Conservation (phyloP, 257 asterid species). For the Linderniella brevidens region DNA sequence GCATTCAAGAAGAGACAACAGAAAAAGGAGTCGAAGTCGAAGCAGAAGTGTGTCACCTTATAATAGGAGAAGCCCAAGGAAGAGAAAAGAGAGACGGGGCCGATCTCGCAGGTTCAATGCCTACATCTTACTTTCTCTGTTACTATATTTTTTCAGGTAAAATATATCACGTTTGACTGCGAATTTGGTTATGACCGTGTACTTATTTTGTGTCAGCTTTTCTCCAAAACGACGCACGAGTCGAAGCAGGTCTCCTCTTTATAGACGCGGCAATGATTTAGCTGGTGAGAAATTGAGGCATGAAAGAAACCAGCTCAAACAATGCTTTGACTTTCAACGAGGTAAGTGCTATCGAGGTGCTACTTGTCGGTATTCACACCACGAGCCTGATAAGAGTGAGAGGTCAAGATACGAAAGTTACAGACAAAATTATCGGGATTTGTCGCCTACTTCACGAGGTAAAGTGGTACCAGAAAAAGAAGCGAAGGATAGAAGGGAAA, state of each 20-base stretch:
- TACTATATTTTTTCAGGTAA: conserved; percentile 4
- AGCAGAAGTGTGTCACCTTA: conserved; percentile 76
- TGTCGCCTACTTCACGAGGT: conserved; percentile 17
- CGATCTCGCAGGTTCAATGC: conserved; percentile 64
- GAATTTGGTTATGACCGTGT: conserved; percentile 2
- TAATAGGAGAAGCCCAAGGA: conserved; percentile 54
- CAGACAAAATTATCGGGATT: conserved; percentile 28
- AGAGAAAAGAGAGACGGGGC: conserved; percentile 51
- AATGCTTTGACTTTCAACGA: conserved; percentile 50
- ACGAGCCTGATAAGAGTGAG: conserved; percentile 36
- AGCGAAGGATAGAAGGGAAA: conserved; percentile 16
- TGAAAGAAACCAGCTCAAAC: conserved; percentile 29
- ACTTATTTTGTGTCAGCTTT: conserved; percentile 27
- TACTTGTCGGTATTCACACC: conserved; percentile 60
- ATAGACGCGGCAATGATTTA: conserved; percentile 27
- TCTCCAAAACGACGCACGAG: conserved; percentile 69
- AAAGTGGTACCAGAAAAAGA: conserved; percentile 19
- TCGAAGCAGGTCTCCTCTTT: conserved; percentile 56
- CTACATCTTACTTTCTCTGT: conserved; percentile 1
- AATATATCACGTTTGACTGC: conserved; percentile 7
- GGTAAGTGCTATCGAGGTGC: conserved; percentile 89
- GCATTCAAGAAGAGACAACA: conserved; percentile 38
- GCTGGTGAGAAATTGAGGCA: too few relatives aligned
- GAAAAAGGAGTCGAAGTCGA: conserved; percentile 41
- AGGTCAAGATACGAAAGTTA: conserved; percentile 32